Base-by-base conservation (phyloP, 805 yeast species). In the Ogataea zsoltii region DNA sequence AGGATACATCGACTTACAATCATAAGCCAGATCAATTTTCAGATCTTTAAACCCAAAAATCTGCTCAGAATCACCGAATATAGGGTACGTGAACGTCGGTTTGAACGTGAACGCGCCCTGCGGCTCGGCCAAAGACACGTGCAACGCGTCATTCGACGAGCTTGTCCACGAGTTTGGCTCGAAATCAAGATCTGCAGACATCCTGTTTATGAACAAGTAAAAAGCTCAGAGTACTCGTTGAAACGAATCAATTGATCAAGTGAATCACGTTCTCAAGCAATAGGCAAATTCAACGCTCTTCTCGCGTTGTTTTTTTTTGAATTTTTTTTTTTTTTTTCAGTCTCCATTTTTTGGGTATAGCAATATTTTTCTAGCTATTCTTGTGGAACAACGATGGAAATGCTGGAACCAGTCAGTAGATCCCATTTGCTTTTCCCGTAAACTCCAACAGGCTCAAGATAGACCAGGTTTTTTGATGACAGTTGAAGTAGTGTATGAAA, bases 1-100 rank as follows among this genome's bases (percentile, higher is more conserved):
- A 10, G 97, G 96, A 34, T 77, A 71, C 60, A 91, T 78, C 0
- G 94, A 83, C 38, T 74, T 69, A 31, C 85, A 78, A 60, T 91
- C 96, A 62, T 88, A 88, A 14, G 85, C 80, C n/a, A 77, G 53
- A 53, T 79, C 77, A 29, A 94, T 80, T 26, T 72, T 71, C 30
- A 91, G 70, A 54, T 80, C 85, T 53, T 83, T 76, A 62, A 80
- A 94, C 2, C 99, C 99, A 59, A 83, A 88, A 1, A 94, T 82
- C 43, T 83, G 83, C 61, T 94, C 99, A 1, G 89, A 76, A 38
- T 90, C 96, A 5, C 98, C 98, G 71, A 80, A 94, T 10, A 94
- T 85, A 2, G 97, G 96, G 63, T 94, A 94, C 1, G 98, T 92
- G 68, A 88, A 90, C 12, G 69, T 59, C 0, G 98, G 97, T 31